A percentile compares a stretch with the other conserved stretches of the same genome.
Conservation (phyloP, 1,139 yeast genomes). For the Chernovozyma aurita region DNA sequence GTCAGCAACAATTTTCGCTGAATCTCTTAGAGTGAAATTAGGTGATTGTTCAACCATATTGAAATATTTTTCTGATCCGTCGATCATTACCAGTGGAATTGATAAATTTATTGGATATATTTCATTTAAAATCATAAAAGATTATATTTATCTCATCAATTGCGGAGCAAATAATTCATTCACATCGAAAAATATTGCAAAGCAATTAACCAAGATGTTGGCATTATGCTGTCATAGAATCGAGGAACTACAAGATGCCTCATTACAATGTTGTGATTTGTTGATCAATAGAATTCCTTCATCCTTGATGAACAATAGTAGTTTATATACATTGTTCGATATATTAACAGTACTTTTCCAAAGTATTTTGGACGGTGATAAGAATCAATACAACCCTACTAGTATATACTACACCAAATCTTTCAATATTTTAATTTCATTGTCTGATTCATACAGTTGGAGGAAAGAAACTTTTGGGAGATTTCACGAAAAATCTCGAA, state of each 20-base stretch:
- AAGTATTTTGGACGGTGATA: constrained; percentile 82
- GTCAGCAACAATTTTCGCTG: constrained; percentile 77
- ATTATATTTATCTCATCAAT: constrained; percentile 45
- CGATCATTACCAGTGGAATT: constrained; percentile 68
- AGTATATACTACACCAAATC: constrained; percentile 61
- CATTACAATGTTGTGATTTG: constrained; percentile 72
- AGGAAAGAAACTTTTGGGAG: constrained; percentile 63
- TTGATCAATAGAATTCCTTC: constrained; percentile 73
- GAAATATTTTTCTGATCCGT: constrained; percentile 82
- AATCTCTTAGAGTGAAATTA: constrained; percentile 68
- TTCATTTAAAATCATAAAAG: constrained; percentile 55
- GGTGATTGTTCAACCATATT: constrained; percentile 79
- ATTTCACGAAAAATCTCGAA: constrained; percentile 54
- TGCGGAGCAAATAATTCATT: constrained; percentile 49
- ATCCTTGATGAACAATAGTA: constrained; percentile 66
- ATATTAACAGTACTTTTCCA: constrained; percentile 72
- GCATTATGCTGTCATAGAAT: constrained; percentile 76
- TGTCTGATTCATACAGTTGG: constrained; percentile 80
- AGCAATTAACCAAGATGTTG: constrained; percentile 66
- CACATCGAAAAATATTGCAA: constrained; percentile 58
- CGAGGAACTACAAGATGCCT: constrained; percentile 70
- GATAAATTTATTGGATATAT: constrained; percentile 66
- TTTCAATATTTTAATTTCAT: constrained; percentile 53
- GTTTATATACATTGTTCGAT: constrained; percentile 78
- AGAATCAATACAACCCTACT: constrained; percentile 80